Evolutionary conservation across 345 rosid genomes (phyloP), one percentile per base, ranked within the genome.

Genomic region (Acer saccharum): DNA sequence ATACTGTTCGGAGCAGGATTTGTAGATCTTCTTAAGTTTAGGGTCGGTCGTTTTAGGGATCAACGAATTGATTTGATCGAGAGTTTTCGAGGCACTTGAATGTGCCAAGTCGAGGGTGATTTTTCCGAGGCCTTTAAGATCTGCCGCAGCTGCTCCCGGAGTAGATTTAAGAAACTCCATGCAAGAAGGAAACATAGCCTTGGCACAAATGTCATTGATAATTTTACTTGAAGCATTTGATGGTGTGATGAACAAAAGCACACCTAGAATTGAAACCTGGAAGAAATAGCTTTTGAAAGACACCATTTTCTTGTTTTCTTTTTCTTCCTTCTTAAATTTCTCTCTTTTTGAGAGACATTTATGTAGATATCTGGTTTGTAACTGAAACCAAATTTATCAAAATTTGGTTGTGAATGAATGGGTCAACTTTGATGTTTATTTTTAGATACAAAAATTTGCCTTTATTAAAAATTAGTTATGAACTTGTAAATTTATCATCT

Each of bases 1-100:
- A 52, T 69, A 78, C 32, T 41, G 32, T 17, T 78, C 76, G 0
- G 79, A 57, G 55, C 81, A 81, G 14, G 76, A 25, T 9, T 2
- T 3, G 64, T 77, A 75, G 4, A 32, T 17, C 32, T 32, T 73
- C 64, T 78, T 69, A 11, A 73, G 69, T 52, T 1, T 64, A 46
- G 61, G 32, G 27, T 68, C 44, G 17, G 71, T 65, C 16, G 79
- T 55, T 17, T 44, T 48, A 6, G 41, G 29, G 21, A 57, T 64
- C 12, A 74, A 74, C n/a, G 63, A 43, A 0, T 10, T 12, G 41
- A 74, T 2, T 18, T 60, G 55, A 4, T 27, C 64, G 3, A 7
- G 39, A 10, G 63, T 62, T 32, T 18, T 12, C 1, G 39, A 14
- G 2, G 76, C 78, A 0, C 62, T 52, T 0, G 72, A 17, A 18